Percentiles rank a stretch among this genome's conserved stretches.
Conservation (phyloP, 2,329 filamentous ascomycete genomes). For the Tolypocladium ophioglossoides region DNA sequence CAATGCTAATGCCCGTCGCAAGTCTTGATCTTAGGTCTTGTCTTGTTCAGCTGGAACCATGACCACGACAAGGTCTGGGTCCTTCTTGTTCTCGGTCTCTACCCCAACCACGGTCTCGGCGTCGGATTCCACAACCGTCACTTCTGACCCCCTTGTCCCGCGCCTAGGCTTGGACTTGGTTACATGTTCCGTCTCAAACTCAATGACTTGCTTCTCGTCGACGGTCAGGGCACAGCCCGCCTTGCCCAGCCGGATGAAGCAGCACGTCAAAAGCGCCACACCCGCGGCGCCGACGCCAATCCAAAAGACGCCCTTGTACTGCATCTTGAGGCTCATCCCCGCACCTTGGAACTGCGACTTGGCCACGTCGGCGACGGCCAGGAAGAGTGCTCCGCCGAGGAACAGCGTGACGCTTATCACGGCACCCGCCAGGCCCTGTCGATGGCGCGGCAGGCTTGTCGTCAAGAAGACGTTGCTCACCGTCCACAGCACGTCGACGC, state of each 20-base stretch:
- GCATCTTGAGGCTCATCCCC: constrained; percentile 29
- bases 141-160: background rate
- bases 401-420: constrained; percentile 52
- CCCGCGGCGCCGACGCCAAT: constrained; percentile 42
- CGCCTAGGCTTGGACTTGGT: background rate
- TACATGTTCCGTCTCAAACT: background rate
- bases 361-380: constrained; percentile 52
- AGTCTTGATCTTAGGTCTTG: background rate
- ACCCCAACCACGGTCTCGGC: background rate
- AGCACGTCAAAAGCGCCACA: constrained; percentile 32
- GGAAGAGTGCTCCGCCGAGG: constrained; percentile 50
- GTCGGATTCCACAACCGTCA: background rate
- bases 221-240: constrained; percentile 11
- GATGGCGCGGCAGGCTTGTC: constrained; percentile 44
- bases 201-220: constrained; percentile 6
- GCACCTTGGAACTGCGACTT: constrained; percentile 29
- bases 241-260: constrained; percentile 13
- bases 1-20: background rate
- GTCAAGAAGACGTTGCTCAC: constrained; percentile 59
- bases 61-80: background rate
- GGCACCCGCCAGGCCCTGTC: constrained; percentile 55
- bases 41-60: background rate
- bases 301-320: constrained; percentile 53
- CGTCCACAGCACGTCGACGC: constrained; percentile 57
- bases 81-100: background rate